These are phyloP conservation scores for Metarhizium robertsii DNA, from an alignment of 2,329 filamentous ascomycete genomes.

Conservation along the genomic window DNA sequence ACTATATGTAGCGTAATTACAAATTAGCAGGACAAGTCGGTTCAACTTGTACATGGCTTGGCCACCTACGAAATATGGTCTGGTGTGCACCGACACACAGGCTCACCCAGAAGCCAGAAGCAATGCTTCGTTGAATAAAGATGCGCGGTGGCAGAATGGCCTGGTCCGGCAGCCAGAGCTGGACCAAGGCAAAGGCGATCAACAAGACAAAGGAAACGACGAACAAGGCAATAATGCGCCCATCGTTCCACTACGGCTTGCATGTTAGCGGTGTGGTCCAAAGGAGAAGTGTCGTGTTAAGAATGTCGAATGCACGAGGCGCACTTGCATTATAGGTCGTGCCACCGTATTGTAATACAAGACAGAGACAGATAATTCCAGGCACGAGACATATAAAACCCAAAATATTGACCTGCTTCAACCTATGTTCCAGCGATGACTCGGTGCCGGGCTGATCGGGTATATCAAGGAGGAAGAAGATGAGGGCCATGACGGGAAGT, in stretches of 20 bases:
- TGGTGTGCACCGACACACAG: conserved; percentile 16
- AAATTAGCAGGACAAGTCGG: conserved; percentile 27
- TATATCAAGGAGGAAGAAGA: conserved; percentile 12
- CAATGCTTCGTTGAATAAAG: conserved; percentile 28
- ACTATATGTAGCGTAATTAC: conserved; percentile 16
- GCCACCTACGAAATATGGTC: conserved; percentile 7
- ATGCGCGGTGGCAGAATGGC: conserved; percentile 31
- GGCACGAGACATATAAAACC: conserved; percentile 39
- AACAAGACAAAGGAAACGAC: conserved; percentile 28
- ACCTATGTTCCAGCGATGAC: conserved; percentile 23
- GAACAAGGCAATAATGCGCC: conserved; percentile 33
- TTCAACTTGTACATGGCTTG: conserved; percentile 11
- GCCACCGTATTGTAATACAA: conserved; percentile 38
- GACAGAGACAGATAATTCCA: conserved; percentile 32
- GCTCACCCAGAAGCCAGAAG: conserved; percentile 21
- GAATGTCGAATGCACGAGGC: neutral
- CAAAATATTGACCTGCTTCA: conserved; percentile 40
- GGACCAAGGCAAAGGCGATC: conserved; percentile 27
- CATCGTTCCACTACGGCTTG: conserved; percentile 25
- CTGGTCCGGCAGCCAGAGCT: conserved; percentile 22
- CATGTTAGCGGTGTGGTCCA: neutral
- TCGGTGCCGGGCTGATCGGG: conserved; percentile 10
- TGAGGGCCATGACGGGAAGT: conserved; percentile 15
- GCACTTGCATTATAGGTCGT: conserved; percentile 17
- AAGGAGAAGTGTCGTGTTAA: neutral